Percentiles rank a stretch among this genome's conserved stretches.
These are phyloP conservation scores for Sugiyamaella smithiae DNA, from an alignment of 805 yeast species.

Conservation along the genomic window DNA sequence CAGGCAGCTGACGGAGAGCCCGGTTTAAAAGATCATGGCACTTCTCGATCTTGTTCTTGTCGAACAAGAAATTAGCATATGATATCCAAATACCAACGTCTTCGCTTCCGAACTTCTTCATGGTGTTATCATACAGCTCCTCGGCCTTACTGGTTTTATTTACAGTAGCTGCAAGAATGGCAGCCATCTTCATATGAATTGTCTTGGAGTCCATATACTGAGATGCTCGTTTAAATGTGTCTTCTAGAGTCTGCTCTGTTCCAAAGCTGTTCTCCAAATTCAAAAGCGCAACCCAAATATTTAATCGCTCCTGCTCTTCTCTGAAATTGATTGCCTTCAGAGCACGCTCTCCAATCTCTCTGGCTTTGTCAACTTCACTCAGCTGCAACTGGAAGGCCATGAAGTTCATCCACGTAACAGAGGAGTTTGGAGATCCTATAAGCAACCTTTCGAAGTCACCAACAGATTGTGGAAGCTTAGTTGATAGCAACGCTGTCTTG, in stretches of 20 bases:
- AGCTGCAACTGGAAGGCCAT: constrained; percentile 97
- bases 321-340: constrained; percentile 83
- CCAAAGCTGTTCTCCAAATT: constrained; percentile 96
- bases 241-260: constrained; percentile 73
- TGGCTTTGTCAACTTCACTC: constrained; percentile 90
- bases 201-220: constrained; percentile 87
- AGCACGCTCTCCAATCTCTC: constrained; percentile 91
- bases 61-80: constrained; percentile 74
- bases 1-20: constrained; percentile 67
- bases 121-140: constrained; percentile 58
- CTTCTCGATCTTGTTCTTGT: constrained; percentile 42
- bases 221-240: constrained; percentile 75
- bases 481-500: constrained; percentile 75
- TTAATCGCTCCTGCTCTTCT: constrained; percentile 89
- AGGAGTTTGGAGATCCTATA: constrained; percentile 89
- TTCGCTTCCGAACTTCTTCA: constrained; percentile 75
- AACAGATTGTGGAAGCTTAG: constrained; percentile 87
- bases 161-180: constrained; percentile 71
- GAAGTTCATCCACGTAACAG: constrained; percentile 94
- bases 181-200: constrained; percentile 76
- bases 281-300: constrained; percentile 92
- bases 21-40: constrained; percentile 73
- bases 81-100: constrained; percentile 72
- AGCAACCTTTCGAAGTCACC: constrained; percentile 89
- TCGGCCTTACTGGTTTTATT: constrained; percentile 64